phyloP scores from a whole-genome alignment of 768 basidiomycete genomes.

The Leucosporidium scottii region DNA sequence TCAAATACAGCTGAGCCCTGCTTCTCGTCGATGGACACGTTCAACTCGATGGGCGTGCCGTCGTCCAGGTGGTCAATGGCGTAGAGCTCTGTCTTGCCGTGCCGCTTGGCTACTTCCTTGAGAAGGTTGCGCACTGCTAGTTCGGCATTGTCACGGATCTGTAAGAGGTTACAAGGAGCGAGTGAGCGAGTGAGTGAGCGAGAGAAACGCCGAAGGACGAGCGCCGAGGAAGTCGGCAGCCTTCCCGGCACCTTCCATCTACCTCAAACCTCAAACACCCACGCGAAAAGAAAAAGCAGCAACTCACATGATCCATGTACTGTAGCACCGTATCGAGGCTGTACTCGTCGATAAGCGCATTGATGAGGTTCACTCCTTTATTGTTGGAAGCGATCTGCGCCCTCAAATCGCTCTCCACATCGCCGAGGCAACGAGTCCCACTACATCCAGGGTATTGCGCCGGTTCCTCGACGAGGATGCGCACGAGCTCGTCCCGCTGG shows the following conservation, averaged over 20 bases:
- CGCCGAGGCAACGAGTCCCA: slow-evolving; percentile 75
- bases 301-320: slow-evolving; percentile 49
- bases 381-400: slow-evolving; percentile 93
- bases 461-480: slow-evolving; percentile 75
- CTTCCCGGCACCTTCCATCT: no score
- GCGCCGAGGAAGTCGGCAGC: no score
- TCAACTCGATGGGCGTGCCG: slow-evolving; percentile 62
- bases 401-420: slow-evolving; percentile 86
- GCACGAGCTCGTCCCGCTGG: slow-evolving; percentile 63
- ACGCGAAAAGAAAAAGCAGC: no score
- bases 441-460: slow-evolving; percentile 66
- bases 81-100: slow-evolving; percentile 58
- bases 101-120: slow-evolving; percentile 61
- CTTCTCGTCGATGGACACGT: slow-evolving; percentile 65
- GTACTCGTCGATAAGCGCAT: slow-evolving; percentile 70
- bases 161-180: no score
- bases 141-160: slow-evolving; percentile 85
- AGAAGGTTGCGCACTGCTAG: slow-evolving; percentile 74
- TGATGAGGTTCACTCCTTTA: slow-evolving; percentile 46
- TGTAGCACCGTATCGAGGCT: slow-evolving; percentile 70
- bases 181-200: no score
- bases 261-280: no score
- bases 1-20: slow-evolving; percentile 76
- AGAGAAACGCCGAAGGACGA: no score
- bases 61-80: slow-evolving; percentile 82